phyloP scores from a whole-genome alignment of 805 yeast species.

The Candida bentonensis region DNA sequence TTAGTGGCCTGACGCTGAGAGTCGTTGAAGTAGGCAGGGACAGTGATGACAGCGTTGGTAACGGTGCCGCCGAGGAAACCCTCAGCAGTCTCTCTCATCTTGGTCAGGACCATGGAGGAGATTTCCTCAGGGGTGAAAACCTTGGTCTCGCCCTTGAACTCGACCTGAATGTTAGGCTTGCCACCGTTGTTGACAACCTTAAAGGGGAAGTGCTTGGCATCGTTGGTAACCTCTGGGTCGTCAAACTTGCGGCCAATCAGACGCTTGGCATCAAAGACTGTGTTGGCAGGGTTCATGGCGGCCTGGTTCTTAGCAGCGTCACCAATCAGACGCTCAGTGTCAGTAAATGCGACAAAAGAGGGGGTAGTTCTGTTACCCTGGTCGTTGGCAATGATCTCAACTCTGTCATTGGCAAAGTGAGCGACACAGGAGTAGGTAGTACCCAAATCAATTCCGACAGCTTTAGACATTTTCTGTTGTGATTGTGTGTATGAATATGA shows the following conservation, averaged over 20 bases:
- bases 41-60: conserved; percentile 88
- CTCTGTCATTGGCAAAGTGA: conserved; percentile 69
- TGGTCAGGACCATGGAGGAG: conserved; percentile 80
- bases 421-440: conserved; percentile 98
- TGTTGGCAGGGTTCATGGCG: conserved; percentile 88
- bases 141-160: conserved; percentile 77
- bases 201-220: conserved; percentile 83
- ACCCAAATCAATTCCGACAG: conserved; percentile 83
- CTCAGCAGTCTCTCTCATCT: conserved; percentile 93
- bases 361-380: conserved; percentile 99
- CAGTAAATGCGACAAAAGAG: conserved; percentile 92
- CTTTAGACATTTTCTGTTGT: conserved; percentile 31
- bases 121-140: conserved; percentile 88
- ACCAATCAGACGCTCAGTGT: conserved; percentile 87
- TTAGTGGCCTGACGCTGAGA: conserved; percentile 97
- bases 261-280: conserved; percentile 93
- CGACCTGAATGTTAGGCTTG: conserved; percentile 80
- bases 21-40: conserved; percentile 94
- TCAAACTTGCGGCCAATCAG: conserved; percentile 73
- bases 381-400: conserved; percentile 91
- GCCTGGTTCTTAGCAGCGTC: conserved; percentile 99
- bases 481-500: background rate
- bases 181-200: conserved; percentile 62
- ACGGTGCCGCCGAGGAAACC: conserved; percentile 73
- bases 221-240: conserved; percentile 67